Evolutionary conservation across 2,329 filamentous ascomycete species (phyloP), one percentile per base, ranked within the genome.

Genomic region (Penicillium oxalicum): DNA sequence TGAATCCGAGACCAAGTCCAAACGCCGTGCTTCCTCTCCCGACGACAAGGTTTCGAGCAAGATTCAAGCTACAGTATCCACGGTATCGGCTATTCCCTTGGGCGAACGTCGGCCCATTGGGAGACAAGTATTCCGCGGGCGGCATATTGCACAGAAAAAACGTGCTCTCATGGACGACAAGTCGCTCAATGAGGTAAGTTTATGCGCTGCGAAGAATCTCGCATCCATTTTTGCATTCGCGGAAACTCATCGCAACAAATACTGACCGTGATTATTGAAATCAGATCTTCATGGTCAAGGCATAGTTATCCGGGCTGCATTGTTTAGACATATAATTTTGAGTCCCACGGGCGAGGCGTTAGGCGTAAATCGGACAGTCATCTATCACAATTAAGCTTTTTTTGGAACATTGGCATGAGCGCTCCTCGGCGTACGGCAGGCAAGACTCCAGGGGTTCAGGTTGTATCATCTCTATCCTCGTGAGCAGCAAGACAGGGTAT

Each of bases 131-230:
- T 82, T 91, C 40, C 77, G 91, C 54, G 83, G 87, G 57, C 79
- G 88, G 51, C 88, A 91, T 68, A 95, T 97, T 61, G 86, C 86
- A 48, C 88, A 93, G 60, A 97, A 97, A 75, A 84, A 83, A 61
- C 81, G 85, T 73, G 90, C 91, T 2, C 80, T 90, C 50, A 79
- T 89, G 73, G 87, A 96, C 67, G 79, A 84, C 42, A 83, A 86
- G 62, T 88, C 90, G 11, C 71, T 97, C 63, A 91, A 91, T 67
- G 90, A 96, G 82, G 87, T 91, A 72, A 68, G 74, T 62, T 32
- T 51, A 47, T 24, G 24, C 11, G 8, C 9, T 5, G 5, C 9
- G 38, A 32, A 13, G 12, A 24, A 24, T 4, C 11, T 27, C 33
- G 5, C 24, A 12, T 33, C 37, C 40, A 6, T 18, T 18, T 18